Evolutionary conservation across 2,329 filamentous ascomycete genomes (phyloP), one percentile per base, ranked within the genome.

Genomic region (Colletotrichum costaricense): DNA sequence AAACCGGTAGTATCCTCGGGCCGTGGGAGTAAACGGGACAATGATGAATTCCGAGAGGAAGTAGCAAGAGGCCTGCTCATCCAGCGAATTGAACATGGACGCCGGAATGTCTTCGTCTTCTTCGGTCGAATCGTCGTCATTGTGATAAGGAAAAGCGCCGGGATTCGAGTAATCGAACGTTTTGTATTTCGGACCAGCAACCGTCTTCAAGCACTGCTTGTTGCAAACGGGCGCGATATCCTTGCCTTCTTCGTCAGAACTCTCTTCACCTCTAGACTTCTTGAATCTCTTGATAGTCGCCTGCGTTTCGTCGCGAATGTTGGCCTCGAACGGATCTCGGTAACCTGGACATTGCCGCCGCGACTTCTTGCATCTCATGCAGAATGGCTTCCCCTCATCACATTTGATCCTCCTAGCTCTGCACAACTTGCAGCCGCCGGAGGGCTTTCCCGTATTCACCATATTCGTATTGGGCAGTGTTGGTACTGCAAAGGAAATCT

Each of bases 381-480:
- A 78, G 35, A 73, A 75, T 4, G 77, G 77, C 66, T 75, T 78
- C 52, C 64, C 75, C 65, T 78, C 76, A 24, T 78, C 77, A 52
- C 77, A 78, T 59, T 78, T 78, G 57, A 78, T 78, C 26, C 77
- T 73, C 35, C 77, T 67, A 22, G 73, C 67, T 24, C 75, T 74
- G 65, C 77, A 78, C 35, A 78, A 65, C 62, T 78, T 78, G 72
- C 77, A 78, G 35, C 77, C 77, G 24, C 74, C 72, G 54, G 77
- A 78, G 38, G 76, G 77, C 57, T 78, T 77, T 56, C 76, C 76
- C 6, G 77, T 78, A 68, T 78, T 78, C 24, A 78, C 77, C 77
- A 78, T 78, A 56, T 3, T 70, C 58, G 46, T 22, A 19, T 22
- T 28, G 30, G 30, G 35, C 22, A 19, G 2, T 33, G 14, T 6